Evolutionary conservation across 2,329 filamentous ascomycete species (phyloP).

Genomic region (Botrytis fragariae): DNA sequence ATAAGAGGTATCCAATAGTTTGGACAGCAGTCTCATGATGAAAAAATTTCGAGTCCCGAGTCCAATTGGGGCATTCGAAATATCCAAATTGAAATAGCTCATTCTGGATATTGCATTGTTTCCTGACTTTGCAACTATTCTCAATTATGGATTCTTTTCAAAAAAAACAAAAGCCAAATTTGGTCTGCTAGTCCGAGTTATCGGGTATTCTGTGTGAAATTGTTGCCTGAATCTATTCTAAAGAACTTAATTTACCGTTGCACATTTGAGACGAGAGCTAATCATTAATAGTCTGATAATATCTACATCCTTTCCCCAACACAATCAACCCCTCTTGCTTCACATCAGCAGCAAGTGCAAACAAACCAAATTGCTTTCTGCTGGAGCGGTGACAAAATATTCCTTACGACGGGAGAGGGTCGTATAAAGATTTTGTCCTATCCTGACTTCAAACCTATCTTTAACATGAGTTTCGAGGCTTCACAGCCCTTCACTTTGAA

Average conservation of each 20-base stretch:
- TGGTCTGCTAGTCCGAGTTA: background rate
- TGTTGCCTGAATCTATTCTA: background rate
- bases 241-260: background rate
- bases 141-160: background rate
- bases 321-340: conserved; percentile 53
- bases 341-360: conserved; percentile 60
- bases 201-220: background rate
- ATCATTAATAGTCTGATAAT: conserved; percentile 52
- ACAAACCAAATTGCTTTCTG: conserved; percentile 74
- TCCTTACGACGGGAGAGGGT: conserved; percentile 70
- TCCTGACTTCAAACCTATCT: conserved; percentile 58
- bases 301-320: conserved; percentile 62
- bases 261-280: background rate
- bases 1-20: background rate
- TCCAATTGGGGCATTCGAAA: background rate
- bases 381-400: conserved; percentile 68
- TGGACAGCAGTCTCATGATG: background rate
- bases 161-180: background rate
- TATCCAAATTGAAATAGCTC: background rate
- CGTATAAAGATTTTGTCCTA: conserved; percentile 68
- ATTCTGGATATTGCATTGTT: background rate
- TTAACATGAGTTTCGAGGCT: conserved; percentile 47
- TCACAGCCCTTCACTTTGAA: conserved; percentile 58
- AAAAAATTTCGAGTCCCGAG: background rate
- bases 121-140: background rate